Evolutionary conservation across 108 stramenopile species (phyloP).

Genomic region (Schizochytrium sp.): DNA sequence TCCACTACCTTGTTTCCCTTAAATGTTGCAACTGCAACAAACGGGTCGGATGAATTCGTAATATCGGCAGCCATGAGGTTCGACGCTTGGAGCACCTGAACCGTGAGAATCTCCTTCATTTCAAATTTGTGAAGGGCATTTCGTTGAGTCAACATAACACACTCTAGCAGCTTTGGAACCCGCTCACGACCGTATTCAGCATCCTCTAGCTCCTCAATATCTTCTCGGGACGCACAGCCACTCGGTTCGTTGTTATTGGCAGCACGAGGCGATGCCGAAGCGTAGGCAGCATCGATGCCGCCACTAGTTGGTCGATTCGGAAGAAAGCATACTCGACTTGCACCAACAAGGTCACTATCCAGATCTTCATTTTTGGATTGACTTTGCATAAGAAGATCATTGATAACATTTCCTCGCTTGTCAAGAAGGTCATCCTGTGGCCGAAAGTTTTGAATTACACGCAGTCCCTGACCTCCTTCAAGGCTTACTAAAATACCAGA

Average conservation of each 20-base stretch:
- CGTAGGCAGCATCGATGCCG: not conserved
- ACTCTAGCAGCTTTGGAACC: not conserved
- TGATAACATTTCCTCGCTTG: not conserved
- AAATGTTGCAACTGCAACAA: not conserved
- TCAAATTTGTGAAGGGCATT: conserved; percentile 32
- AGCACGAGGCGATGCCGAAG: too few relatives aligned
- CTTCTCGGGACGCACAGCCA: not conserved
- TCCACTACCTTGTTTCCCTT: not conserved
- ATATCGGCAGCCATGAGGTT: not conserved
- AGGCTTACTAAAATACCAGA: not conserved
- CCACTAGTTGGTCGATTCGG: not conserved
- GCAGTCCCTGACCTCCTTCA: conserved; percentile 37
- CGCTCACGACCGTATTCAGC: not conserved
- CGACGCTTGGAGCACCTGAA: conserved; percentile 20
- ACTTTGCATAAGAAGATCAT: conserved; percentile 6
- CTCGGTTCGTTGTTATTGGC: too few relatives aligned
- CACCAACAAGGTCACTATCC: conserved; percentile 29
- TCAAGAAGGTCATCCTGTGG: conserved; percentile 21
- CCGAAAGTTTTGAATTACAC: not conserved
- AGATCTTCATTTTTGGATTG: not conserved
- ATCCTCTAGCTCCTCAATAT: not conserved
- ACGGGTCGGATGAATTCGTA: conserved; percentile 29
- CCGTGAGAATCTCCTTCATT: conserved; percentile 37
- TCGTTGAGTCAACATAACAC: conserved; percentile 32
- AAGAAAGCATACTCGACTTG: not conserved